phyloP scores from a whole-genome alignment of 306 rosid genomes.

The Boehmeria nivea region DNA sequence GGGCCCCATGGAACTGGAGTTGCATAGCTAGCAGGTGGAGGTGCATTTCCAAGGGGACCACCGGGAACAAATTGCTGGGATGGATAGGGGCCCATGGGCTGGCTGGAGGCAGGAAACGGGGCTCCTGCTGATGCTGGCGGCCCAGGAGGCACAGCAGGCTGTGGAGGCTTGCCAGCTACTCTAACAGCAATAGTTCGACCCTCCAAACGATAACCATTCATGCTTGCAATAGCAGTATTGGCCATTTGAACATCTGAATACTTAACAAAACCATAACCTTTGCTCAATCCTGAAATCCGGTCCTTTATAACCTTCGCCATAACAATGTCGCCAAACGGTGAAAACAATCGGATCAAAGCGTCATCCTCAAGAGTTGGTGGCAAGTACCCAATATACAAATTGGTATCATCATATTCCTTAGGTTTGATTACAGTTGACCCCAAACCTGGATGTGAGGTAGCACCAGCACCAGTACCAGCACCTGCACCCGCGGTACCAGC shows the following conservation, averaged over 20 bases:
- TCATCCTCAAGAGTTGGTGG: conserved; percentile 95
- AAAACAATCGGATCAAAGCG: conserved; percentile 73
- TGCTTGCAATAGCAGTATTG: conserved; percentile 71
- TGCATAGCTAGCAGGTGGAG: conserved; percentile 60
- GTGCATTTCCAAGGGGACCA: conserved; percentile 67
- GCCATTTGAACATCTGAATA: conserved; percentile 91
- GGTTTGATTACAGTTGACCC: conserved; percentile 62
- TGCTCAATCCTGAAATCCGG: conserved; percentile 72
- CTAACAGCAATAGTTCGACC: conserved; percentile 95
- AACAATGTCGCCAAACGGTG: conserved; percentile 91
- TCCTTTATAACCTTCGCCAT: conserved; percentile 98
- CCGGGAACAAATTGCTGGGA: conserved; percentile 81
- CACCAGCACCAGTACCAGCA: conserved; percentile 18
- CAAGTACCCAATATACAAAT: conserved; percentile 90
- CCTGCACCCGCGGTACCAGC: too few species aligned
- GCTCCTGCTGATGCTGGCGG: conserved; percentile 71
- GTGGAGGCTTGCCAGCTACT: conserved; percentile 98
- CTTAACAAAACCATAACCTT: conserved; percentile 95
- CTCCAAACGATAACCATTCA: conserved; percentile 93
- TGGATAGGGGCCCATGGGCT: conserved; percentile 73
- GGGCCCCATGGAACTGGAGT: conserved; percentile 97
- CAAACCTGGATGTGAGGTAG: conserved; percentile 54
- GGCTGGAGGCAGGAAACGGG: conserved; percentile 68
- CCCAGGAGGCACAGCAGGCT: conserved; percentile 82
- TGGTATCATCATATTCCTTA: conserved; percentile 89